Evolutionary conservation across 202 grass and related monocot genomes (phyloP), one percentile per base, ranked within the genome.

Genomic region (Schoenoplectus triqueter): DNA sequence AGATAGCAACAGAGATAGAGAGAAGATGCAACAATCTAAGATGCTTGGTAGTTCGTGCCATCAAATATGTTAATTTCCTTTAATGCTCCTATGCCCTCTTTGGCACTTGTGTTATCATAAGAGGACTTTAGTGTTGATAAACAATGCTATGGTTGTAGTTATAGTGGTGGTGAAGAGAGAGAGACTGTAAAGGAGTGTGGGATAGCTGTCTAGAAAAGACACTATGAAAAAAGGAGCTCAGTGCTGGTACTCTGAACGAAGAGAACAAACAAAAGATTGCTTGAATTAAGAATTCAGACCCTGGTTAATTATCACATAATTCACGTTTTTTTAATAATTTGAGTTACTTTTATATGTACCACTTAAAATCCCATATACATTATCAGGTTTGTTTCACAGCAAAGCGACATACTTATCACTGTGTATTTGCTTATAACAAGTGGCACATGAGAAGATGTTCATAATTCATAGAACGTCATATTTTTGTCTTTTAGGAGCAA

Each of bases 131-230:
- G 46, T 52, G 49, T 42, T 84, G 80, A 69, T 59, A 13, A 40
- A 56, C 22, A 77, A 56, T 56, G 40, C 62, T 52, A 41, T 50
- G 64, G 45, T 52, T 82, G 39, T 55, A 47, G 19, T 71, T 86
- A 56, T 80, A 76, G 84, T 57, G 78, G 82, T 87, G 86, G 89
- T 92, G 90, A 81, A 59, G 45, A 86, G 14, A 64, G 13, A 59
- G 13, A 14, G 56, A 85, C 39, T 85, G 42, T 51, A 57, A 89
- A 88, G 64, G 81, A 57, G 17, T 44, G 50, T 48, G 64, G 21
- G 68, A 60, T 61, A 72, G 44, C 65, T 18, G 57, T 57, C 10
- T 6, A 78, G 47, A 81, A 81, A 86, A 70, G 81, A 69, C 71
- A 19, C 75, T 79, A 10, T 1, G 8, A 68, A 15, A 59, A 45